These are phyloP conservation scores for Colletotrichum theobromicola DNA, from an alignment of 2,329 filamentous ascomycete species.

Conservation along the genomic window DNA sequence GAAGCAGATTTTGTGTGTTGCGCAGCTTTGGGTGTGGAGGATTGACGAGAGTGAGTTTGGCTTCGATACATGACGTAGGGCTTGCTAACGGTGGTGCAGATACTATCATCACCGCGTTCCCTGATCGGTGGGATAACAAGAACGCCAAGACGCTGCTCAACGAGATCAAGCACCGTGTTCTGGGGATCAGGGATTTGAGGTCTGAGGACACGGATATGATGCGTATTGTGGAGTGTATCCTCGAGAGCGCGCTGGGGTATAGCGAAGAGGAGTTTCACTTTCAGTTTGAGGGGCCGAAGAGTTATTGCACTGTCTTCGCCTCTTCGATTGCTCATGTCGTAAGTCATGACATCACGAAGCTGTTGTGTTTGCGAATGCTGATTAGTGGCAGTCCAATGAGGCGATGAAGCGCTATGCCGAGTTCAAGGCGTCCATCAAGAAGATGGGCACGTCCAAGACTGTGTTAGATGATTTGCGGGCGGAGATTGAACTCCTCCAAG, in stretches of 20 bases:
- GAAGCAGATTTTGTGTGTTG: constrained; percentile 31
- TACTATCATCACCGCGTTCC: constrained; percentile 23
- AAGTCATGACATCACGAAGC: not conserved
- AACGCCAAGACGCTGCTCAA: constrained; percentile 24
- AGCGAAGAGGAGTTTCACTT: constrained; percentile 25
- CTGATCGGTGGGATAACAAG: constrained; percentile 24
- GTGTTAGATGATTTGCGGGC: constrained; percentile 24
- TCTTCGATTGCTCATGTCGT: constrained; percentile 18
- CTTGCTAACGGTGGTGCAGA: not conserved
- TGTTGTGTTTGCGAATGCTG: not conserved
- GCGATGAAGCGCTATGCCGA: constrained; percentile 23
- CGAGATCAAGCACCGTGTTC: constrained; percentile 21
- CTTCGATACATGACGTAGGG: not conserved
- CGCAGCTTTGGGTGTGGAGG: constrained; percentile 27
- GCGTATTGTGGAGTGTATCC: constrained; percentile 4
- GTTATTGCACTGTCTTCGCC: constrained; percentile 20
- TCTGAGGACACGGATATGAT: constrained; percentile 18
- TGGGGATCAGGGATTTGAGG: constrained; percentile 7
- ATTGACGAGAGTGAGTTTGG: constrained; percentile 20
- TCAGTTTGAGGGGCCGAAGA: constrained; percentile 22
- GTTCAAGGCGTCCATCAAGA: constrained; percentile 21
- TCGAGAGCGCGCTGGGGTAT: constrained; percentile 13
- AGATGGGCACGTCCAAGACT: constrained; percentile 22
- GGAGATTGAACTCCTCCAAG: constrained; percentile 25
- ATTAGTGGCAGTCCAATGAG: constrained; percentile 5